These are phyloP conservation scores for Fusarium secorum DNA, from an alignment of 2,329 filamentous ascomycete species.

Conservation along the genomic window DNA sequence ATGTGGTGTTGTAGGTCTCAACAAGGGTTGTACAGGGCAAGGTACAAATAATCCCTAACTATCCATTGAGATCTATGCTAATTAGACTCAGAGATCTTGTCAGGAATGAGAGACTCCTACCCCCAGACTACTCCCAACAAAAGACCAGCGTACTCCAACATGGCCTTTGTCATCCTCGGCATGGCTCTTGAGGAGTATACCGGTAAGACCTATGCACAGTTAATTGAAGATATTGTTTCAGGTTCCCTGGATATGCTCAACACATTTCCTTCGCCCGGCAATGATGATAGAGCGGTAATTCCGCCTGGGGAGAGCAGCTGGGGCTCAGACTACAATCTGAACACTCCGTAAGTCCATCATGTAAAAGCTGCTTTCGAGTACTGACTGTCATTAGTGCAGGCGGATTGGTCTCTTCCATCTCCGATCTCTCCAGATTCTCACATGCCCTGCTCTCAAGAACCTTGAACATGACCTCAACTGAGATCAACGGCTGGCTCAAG, in stretches of 20 bases:
- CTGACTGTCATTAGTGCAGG: conserved; percentile 40
- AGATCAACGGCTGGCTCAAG: conserved; percentile 48
- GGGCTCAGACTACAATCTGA: conserved; percentile 47
- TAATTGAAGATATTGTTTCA: conserved; percentile 35
- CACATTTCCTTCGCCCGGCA: conserved; percentile 44
- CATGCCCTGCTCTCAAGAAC: conserved; percentile 43
- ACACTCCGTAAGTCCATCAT: conserved; percentile 43
- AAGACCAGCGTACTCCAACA: conserved; percentile 52
- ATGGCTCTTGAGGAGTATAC: conserved; percentile 46
- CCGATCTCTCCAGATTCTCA: conserved; percentile 44
- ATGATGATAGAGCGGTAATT: conserved; percentile 44
- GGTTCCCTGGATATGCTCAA: conserved; percentile 19
- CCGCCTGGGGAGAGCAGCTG: conserved; percentile 46
- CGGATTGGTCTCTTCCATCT: conserved; percentile 47
- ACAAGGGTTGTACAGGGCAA: conserved; percentile 45
- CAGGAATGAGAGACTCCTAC: conserved; percentile 43
- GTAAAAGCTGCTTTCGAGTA: accelerated
- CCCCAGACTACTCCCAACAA: conserved; percentile 44
- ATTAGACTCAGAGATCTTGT: conserved; percentile 42
- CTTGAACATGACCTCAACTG: conserved; percentile 34
- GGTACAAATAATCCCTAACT: conserved; percentile 32
- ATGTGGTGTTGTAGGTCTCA: conserved; percentile 49
- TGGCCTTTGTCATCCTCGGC: conserved; percentile 50
- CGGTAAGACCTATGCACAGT: conserved; percentile 41
- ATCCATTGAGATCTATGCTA: accelerated